Base-by-base conservation (phyloP, 768 basidiomycete species). In the Flagelloscypha sp. region DNA sequence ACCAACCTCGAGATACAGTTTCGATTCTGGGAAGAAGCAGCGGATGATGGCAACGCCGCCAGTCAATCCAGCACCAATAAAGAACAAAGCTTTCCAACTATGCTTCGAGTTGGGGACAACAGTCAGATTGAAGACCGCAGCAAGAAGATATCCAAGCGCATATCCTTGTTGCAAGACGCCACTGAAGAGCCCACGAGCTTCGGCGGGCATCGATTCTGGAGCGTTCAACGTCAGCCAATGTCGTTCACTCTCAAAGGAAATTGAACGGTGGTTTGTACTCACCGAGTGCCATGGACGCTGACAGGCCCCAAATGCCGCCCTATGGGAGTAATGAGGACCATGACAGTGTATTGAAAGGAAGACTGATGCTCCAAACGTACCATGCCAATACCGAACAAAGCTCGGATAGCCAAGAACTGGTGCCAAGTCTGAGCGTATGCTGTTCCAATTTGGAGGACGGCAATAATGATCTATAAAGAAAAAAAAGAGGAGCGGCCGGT, bases 161-260 rank as follows among this genome's bases (percentile, higher is more conserved):
- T 82, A 81, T 8, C 79, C 80, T 45, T 79, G 65, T 44, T 84
- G 81, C n/a, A 84, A 49, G 30, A 82, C 52, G 16, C 82, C 81
- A 9, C 68, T 72, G 13, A 66, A 65, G 4, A 83, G 55, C 24
- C 83, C 83, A 49, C 83, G 70, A 3, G 70, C 62, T 42, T 74
- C 70, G 24, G 72, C 66, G 1, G 79, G 79, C 7, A 79, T 61
- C 48, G n/a, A n/a, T n/a, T n/a, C n/a, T n/a, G n/a, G n/a, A n/a
- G n/a, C n/a, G n/a, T n/a, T n/a, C n/a, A n/a, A n/a, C n/a, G n/a
- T n/a, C n/a, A n/a, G n/a, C n/a, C n/a, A n/a, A n/a, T n/a, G n/a
- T n/a, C n/a, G n/a, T n/a, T n/a, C n/a, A n/a, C n/a, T n/a, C n/a
- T n/a, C n/a, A n/a, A n/a, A n/a, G n/a, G n/a, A 6, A 3, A 17